Conservation (phyloP, 495 filamentous ascomycete genomes). For the Penicillium cosmopolitanum region DNA sequence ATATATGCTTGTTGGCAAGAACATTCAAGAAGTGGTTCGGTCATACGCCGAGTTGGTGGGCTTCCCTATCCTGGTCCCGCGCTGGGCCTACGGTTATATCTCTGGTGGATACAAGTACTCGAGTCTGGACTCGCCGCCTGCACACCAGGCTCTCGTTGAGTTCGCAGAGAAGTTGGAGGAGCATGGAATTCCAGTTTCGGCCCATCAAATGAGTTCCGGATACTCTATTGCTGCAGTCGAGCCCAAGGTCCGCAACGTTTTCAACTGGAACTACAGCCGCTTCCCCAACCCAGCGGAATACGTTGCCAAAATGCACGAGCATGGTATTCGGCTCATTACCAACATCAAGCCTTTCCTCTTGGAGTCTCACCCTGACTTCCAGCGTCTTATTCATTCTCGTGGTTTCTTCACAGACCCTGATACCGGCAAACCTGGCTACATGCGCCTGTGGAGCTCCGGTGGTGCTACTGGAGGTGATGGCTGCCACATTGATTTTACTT, state of each 20-base stretch:
- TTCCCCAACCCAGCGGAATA: slow-evolving; percentile 68
- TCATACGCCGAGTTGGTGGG: slow-evolving; percentile 68
- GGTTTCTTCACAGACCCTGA: slow-evolving; percentile 65
- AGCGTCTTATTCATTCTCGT: slow-evolving; percentile 52
- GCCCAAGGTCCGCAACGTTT: slow-evolving; percentile 70
- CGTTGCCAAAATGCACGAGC: slow-evolving; percentile 59
- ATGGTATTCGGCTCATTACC: slow-evolving; percentile 66
- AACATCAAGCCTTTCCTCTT: slow-evolving; percentile 75
- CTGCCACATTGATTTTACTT: slow-evolving; percentile 72
- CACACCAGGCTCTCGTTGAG: slow-evolving; percentile 57
- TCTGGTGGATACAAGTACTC: slow-evolving; percentile 72
- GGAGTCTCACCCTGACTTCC: slow-evolving; percentile 64
- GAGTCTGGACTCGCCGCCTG: slow-evolving; percentile 64
- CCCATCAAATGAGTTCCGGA: slow-evolving; percentile 71
- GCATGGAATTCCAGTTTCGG: slow-evolving; percentile 70
- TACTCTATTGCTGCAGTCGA: slow-evolving; percentile 68
- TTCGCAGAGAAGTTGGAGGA: slow-evolving; percentile 62
- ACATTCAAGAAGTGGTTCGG: slow-evolving; percentile 62
- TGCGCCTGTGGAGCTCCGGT: slow-evolving; percentile 69
- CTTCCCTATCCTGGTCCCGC: slow-evolving; percentile 64
- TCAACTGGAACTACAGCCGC: slow-evolving; percentile 69
- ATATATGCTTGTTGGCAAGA: slow-evolving; percentile 68
- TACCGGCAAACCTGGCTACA: slow-evolving; percentile 54
- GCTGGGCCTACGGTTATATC: slow-evolving; percentile 71
- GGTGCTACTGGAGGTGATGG: slow-evolving; percentile 69